These are phyloP conservation scores for Trichosporon sp. DNA, from an alignment of 1,284 basidiomycete species.

Conservation along the genomic window DNA sequence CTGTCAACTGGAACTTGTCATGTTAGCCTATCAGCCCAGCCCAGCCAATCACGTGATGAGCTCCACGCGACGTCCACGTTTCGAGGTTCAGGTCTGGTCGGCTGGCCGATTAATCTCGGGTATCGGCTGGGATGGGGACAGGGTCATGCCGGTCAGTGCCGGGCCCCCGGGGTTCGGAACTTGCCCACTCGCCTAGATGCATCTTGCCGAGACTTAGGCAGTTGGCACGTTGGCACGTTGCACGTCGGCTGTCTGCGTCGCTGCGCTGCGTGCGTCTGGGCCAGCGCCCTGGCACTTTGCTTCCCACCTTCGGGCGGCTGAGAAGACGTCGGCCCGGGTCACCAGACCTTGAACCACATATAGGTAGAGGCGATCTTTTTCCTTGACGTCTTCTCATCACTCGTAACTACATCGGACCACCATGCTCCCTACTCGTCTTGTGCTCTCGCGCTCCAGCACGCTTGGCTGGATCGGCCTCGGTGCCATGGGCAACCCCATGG, in stretches of 20 bases:
- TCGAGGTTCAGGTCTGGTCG: neutral
- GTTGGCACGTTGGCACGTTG: neutral
- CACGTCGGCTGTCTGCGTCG: too few species aligned
- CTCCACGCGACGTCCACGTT: too few species aligned
- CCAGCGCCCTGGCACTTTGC: too few species aligned
- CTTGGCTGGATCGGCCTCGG: slow-evolving; percentile 46
- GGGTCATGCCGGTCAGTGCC: too few species aligned
- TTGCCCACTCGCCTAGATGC: slow-evolving; percentile 1
- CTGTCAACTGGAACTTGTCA: too few species aligned
- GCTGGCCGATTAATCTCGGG: neutral
- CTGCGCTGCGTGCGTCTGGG: too few species aligned
- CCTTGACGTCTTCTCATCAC: neutral
- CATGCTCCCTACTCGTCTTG: slow-evolving; percentile 29
- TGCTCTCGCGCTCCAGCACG: slow-evolving; percentile 28
- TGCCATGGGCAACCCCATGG: slow-evolving; percentile 46
- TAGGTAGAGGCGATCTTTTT: neutral
- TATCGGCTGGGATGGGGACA: neutral
- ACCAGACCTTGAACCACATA: too few species aligned
- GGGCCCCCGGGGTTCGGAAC: neutral
- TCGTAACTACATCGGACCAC: neutral
- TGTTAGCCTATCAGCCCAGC: neutral
- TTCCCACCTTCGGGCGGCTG: too few species aligned
- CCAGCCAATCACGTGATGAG: neutral
- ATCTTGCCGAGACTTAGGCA: neutral
- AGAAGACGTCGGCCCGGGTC: too few species aligned